A percentile compares a stretch with the other conserved stretches of the same genome.
phyloP scores from a whole-genome alignment of 768 basidiomycete species.

The Tulasnella sp. region DNA sequence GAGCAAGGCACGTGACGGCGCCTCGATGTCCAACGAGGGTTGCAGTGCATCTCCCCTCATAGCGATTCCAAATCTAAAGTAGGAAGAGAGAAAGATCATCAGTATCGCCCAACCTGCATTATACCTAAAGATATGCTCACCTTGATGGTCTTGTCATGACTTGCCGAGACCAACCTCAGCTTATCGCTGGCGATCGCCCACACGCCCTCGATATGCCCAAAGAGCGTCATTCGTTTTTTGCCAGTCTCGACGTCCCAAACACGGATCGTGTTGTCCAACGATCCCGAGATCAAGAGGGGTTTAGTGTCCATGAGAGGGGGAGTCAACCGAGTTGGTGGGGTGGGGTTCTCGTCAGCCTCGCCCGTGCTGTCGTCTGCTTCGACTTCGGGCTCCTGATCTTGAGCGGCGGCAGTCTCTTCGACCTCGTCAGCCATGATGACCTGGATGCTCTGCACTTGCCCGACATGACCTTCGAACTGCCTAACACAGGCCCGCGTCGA shows the following conservation, averaged over 20 bases:
- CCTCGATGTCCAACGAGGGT: conserved; percentile 86
- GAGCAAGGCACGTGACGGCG: conserved; percentile 44
- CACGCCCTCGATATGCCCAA: conserved; percentile 97
- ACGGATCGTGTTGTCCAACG: conserved; percentile 92
- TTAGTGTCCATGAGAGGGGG: neutral
- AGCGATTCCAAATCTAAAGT: conserved; percentile 84
- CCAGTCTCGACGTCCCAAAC: conserved; percentile 92
- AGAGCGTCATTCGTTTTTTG: conserved; percentile 72
- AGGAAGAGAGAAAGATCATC: neutral
- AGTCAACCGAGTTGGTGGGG: conserved; percentile 37
- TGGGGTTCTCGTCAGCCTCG: neutral
- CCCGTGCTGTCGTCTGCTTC: conserved; percentile 25
- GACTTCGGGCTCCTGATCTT: conserved; percentile 34
- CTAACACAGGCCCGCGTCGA: conserved; percentile 72
- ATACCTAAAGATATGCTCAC: conserved; percentile 42
- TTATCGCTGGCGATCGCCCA: conserved; percentile 95
- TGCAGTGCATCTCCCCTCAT: conserved; percentile 78
- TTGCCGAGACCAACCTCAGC: conserved; percentile 84
- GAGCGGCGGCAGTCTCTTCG: neutral
- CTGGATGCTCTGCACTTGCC: conserved; percentile 89
- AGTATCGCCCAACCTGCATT: too few relatives aligned
- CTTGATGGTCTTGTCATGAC: conserved; percentile 97
- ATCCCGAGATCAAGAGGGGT: conserved; percentile 80
- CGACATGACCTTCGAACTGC: conserved; percentile 83
- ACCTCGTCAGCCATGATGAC: conserved; percentile 62